Percentiles rank a stretch among this genome's conserved stretches.
phyloP scores from a whole-genome alignment of 345 rosid species.

The Gynandropsis gynandra region DNA sequence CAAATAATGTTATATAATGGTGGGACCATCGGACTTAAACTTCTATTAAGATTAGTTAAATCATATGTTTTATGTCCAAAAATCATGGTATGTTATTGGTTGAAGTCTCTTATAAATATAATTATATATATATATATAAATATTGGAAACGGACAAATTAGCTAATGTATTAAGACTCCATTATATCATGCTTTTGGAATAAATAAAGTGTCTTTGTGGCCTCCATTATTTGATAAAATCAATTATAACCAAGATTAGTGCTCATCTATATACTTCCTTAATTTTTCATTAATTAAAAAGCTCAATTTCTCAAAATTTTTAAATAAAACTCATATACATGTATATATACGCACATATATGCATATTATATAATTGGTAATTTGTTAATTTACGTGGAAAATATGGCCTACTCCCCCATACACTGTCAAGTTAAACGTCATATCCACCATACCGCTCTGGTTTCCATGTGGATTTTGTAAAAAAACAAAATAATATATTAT shows the following conservation, averaged over 20 bases:
- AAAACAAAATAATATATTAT: too few species aligned
- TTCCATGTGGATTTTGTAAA: too few species aligned
- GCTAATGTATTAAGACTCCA: slow-evolving; percentile 33
- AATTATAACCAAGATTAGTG: slow-evolving; percentile 25
- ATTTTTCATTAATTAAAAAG: background rate
- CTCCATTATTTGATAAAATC: slow-evolving; percentile 28
- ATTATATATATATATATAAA: background rate
- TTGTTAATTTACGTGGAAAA: too few species aligned
- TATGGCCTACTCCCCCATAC: too few species aligned
- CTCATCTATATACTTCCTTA: slow-evolving; percentile 14
- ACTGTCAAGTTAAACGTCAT: too few species aligned
- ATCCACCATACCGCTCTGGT: too few species aligned
- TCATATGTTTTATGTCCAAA: slow-evolving; percentile 29
- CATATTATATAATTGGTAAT: background rate
- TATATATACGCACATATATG: background rate
- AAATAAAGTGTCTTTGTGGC: slow-evolving; percentile 23
- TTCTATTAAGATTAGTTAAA: slow-evolving; percentile 23
- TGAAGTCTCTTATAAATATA: slow-evolving; percentile 3
- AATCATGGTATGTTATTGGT: slow-evolving; percentile 27
- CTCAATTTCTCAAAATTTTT: too few species aligned
- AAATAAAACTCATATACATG: background rate
- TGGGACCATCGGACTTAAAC: slow-evolving; percentile 29
- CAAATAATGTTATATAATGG: slow-evolving; percentile 20
- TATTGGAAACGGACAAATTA: slow-evolving; percentile 33
- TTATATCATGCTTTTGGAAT: slow-evolving; percentile 26